Base-by-base conservation (phyloP, 2,329 filamentous ascomycete genomes). In the Talaromyces sp. region DNA sequence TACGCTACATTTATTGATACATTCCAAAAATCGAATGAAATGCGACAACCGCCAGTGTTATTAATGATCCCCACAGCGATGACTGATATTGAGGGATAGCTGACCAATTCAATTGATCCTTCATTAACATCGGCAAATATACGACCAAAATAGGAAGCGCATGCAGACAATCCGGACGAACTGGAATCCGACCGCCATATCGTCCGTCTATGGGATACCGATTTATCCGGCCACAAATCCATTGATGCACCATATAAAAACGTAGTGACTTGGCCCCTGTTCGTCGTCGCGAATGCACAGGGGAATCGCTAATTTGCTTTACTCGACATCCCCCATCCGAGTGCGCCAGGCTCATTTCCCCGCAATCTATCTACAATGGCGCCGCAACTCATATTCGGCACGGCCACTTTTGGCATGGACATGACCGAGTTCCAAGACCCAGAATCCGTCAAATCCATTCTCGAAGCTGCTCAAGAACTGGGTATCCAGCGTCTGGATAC, bases 401-500 rank as follows among this genome's bases (percentile, higher is more conserved):
- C 61, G 10, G 51, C 57, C 5, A 56, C 42, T 5, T 56, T 59
- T 33, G 57, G 57, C 50, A 53, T 52, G 23, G 47, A 51, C 18
- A 30, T 28, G 18, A 52, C 44, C 34, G 36, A 57, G 5, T 40
- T 62, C 28, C 47, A 44, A 18, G 23, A 59, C 30, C 51, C 42
- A 18, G 61, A 59, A 18, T 31, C 53, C 14, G 53, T 62, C 30
- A 56, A 57, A 8, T 28, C 14, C 23, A 12, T 62, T 16, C 61
- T 62, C 53, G 3, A 44, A 5, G 36, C 30, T 9, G 52, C 59
- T 3, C 42, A 36, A 9, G 31, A 57, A 9, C 52, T 63, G 3
- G 57, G 53, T 12, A 60, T 56, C 10, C 54, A 28, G 4, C 36
- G 58, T 16, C 57, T 63, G 4, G 71, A 73, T 34, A 69, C 73